phyloP scores from a whole-genome alignment of 2,329 filamentous ascomycete genomes.

The Ophiostoma quercus region DNA sequence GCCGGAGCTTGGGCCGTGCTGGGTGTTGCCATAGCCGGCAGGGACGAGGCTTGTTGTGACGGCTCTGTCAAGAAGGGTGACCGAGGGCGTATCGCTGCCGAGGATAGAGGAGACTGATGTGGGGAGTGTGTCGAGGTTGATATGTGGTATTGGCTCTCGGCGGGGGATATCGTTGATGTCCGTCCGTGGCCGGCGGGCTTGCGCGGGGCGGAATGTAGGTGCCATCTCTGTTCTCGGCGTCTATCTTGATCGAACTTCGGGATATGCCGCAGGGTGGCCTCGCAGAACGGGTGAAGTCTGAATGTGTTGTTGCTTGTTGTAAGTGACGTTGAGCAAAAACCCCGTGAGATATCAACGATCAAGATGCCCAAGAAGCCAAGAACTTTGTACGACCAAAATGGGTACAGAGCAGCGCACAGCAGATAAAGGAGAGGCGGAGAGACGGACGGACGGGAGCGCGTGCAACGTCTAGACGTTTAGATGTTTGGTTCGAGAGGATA shows the following conservation, averaged over 20 bases:
- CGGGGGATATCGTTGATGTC: background rate
- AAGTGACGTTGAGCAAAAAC: background rate
- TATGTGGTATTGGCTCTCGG: background rate
- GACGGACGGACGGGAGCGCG: background rate
- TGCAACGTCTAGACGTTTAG: background rate
- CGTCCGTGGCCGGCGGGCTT: background rate
- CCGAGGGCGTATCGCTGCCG: background rate
- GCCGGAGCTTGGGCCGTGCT: conserved; percentile 32
- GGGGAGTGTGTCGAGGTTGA: background rate
- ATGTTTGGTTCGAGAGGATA: background rate
- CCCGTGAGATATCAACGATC: background rate
- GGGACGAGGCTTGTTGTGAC: conserved; percentile 32
- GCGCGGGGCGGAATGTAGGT: conserved; percentile 19
- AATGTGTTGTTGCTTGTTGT: background rate
- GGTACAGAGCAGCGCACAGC: too few species aligned
- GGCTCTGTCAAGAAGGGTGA: conserved; percentile 23
- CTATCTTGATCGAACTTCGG: background rate
- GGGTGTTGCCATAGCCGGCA: conserved; percentile 31
- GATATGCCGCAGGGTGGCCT: background rate
- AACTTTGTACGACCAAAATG: background rate
- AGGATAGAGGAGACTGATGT: conserved; percentile 1
- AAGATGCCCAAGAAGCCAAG: background rate
- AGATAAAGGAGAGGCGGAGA: background rate
- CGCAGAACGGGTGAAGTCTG: background rate
- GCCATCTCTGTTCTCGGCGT: conserved; percentile 3